Base-by-base conservation (phyloP, 1,284 basidiomycete genomes). In the Hypsizygus ulmarius region DNA sequence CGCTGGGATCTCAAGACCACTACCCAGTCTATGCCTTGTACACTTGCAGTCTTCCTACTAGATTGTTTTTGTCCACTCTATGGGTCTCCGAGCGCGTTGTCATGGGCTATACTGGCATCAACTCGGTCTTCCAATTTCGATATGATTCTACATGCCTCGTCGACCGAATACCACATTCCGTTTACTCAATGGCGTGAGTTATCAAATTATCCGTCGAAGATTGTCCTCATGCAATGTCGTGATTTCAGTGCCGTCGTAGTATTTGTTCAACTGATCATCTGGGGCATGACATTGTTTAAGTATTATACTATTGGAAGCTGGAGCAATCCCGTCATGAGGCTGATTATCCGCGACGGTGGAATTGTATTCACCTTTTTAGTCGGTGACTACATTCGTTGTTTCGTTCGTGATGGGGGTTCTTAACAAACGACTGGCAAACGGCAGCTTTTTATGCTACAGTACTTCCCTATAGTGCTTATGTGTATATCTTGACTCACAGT, bases 141-240 rank as follows among this genome's bases (percentile, higher is more conserved):
- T 46, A 50, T n/a, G 50, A 50, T 34, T 28, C 48, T 15, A 52
- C 50, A 12, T 55, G 50, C 28, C 36, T 55, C 11, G 39, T 52
- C 19, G 45, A 48, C 15, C 36, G 18, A 25, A 45, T 46, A 3
- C 50, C 50, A 16, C 14, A 25, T 9, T 37, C 40, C 15, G 43
- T 46, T 4, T 27, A 46, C 21, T 11, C 39, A 11, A 52, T 52
- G 48, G 40, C 38, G 53, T 55, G 32, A 33, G 45, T 33, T 15
- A 11, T 12, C 30, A 12, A 16, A 9, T 15, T 35, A 14, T 15
- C 21, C 11, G 12, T n/a, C n/a, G 15, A 14, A 37, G 9, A 14
- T 39, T 30, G 6, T 6, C 33, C 27, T 34, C 16, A 11, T 16
- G 1, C 11, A 14, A 28, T 19, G 25, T 8, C 12, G 12, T 38